Evolutionary conservation across 805 yeast species (phyloP).

Genomic region (Cyberlindnera euphorbiae): DNA sequence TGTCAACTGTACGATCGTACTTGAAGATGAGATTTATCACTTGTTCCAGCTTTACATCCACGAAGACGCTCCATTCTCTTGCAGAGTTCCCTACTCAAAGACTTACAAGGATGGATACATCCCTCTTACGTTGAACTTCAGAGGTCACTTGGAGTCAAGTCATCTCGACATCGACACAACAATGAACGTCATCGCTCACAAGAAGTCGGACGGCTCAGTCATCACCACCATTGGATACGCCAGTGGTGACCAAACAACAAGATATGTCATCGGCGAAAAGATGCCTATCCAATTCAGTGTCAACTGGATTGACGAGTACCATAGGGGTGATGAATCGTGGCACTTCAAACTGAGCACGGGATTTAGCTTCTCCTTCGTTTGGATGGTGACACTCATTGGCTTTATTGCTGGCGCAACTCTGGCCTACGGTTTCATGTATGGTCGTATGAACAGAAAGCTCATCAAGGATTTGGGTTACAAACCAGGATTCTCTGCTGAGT

Average conservation of each 20-base stretch:
- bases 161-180: slow-evolving; percentile 63
- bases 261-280: slow-evolving; percentile 61
- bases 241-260: slow-evolving; percentile 49
- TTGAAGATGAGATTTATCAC: slow-evolving; percentile 65
- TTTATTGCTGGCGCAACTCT: slow-evolving; percentile 7
- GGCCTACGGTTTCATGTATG: slow-evolving; percentile 15
- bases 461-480: slow-evolving; percentile 18
- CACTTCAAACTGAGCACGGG: slow-evolving; percentile 12
- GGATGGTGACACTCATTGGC: slow-evolving; percentile 1
- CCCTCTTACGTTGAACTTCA: slow-evolving; percentile 58
- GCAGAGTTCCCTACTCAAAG: slow-evolving; percentile 49
- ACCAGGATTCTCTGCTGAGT: slow-evolving; percentile 17
- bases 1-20: slow-evolving; percentile 53
- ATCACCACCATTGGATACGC: slow-evolving; percentile 51
- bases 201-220: slow-evolving; percentile 29
- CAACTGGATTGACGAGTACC: slow-evolving; percentile 42
- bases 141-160: slow-evolving; percentile 63
- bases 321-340: slow-evolving; percentile 4
- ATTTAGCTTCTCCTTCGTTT: slow-evolving; percentile 1
- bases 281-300: slow-evolving; percentile 54
- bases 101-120: slow-evolving; percentile 34
- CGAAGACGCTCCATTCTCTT: slow-evolving; percentile 71
- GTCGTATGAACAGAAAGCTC: slow-evolving; percentile 16
- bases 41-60: slow-evolving; percentile 71
- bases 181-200: slow-evolving; percentile 48